Evolutionary conservation across 257 asterid genomes (phyloP).

Genomic region (Fraxinus anomala): DNA sequence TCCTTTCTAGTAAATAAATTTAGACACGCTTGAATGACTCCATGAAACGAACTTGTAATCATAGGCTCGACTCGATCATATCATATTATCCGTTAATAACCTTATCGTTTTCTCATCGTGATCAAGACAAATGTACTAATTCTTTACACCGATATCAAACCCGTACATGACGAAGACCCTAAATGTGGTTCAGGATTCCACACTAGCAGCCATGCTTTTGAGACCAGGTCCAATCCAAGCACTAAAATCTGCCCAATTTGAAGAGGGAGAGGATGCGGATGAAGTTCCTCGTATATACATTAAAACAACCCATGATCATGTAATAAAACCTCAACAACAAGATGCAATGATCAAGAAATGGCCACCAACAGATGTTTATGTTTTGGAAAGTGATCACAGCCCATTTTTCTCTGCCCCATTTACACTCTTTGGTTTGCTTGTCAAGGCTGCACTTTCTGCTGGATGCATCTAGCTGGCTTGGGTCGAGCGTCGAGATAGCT

Average conservation of each 20-base stretch:
- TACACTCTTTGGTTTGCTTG: conserved; percentile 52
- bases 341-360: conserved; percentile 73
- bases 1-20: background rate
- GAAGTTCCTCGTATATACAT: conserved; percentile 64
- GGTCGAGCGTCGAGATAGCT: background rate
- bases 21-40: background rate
- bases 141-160: background rate
- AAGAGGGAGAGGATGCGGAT: conserved; percentile 30
- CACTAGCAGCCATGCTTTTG: conserved; percentile 60
- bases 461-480: background rate
- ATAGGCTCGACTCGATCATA: background rate
- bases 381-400: conserved; percentile 77
- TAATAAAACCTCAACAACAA: conserved; percentile 58
- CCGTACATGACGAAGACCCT: background rate
- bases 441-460: conserved; percentile 49
- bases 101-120: background rate
- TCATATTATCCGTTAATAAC: too few species aligned
- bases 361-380: conserved; percentile 62
- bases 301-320: conserved; percentile 50
- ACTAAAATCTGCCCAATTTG: conserved; percentile 41
- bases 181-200: conserved; percentile 49
- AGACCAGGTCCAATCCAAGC: conserved; percentile 78
- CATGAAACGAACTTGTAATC: too few species aligned
- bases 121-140: background rate
- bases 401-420: conserved; percentile 91